phyloP scores from a whole-genome alignment of 2,329 filamentous ascomycete species.

The Oidium heveae region DNA sequence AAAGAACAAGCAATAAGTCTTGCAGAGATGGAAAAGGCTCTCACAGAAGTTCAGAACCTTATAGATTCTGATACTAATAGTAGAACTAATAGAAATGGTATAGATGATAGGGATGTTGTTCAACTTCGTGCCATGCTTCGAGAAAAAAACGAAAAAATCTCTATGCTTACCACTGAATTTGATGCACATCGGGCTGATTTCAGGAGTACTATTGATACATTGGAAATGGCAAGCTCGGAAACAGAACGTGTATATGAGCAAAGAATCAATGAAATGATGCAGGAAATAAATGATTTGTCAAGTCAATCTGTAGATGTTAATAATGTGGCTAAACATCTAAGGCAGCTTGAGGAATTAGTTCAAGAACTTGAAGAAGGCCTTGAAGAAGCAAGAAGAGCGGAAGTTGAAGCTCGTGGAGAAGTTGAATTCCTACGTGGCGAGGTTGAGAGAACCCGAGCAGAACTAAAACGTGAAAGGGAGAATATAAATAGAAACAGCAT shows the following conservation, averaged over 20 bases:
- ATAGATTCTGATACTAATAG: slow-evolving; percentile 32
- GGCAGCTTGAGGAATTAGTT: slow-evolving; percentile 85
- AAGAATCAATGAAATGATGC: slow-evolving; percentile 63
- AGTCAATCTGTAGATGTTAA: slow-evolving; percentile 75
- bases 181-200: slow-evolving; percentile 90
- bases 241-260: slow-evolving; percentile 91
- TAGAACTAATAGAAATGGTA: slow-evolving; percentile 20
- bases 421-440: slow-evolving; percentile 89
- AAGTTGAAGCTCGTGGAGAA: slow-evolving; percentile 85
- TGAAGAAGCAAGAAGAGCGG: slow-evolving; percentile 78
- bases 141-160: slow-evolving; percentile 94
- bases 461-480: slow-evolving; percentile 69
- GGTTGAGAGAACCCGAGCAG: slow-evolving; percentile 71
- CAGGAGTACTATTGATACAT: slow-evolving; percentile 81
- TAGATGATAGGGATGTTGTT: slow-evolving; percentile 45
- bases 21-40: slow-evolving; percentile 68
- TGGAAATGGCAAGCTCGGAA: slow-evolving; percentile 86
- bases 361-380: slow-evolving; percentile 91
- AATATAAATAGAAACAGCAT: slow-evolving; percentile 32
- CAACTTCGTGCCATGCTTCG: slow-evolving; percentile 62
- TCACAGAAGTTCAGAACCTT: slow-evolving; percentile 56
- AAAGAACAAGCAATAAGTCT: slow-evolving; percentile 64
- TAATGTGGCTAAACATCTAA: slow-evolving; percentile 69
- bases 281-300: slow-evolving; percentile 61
- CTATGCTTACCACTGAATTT: slow-evolving; percentile 78